phyloP scores from a whole-genome alignment of 306 rosid species.

The Pterocarpus macrocarpus region DNA sequence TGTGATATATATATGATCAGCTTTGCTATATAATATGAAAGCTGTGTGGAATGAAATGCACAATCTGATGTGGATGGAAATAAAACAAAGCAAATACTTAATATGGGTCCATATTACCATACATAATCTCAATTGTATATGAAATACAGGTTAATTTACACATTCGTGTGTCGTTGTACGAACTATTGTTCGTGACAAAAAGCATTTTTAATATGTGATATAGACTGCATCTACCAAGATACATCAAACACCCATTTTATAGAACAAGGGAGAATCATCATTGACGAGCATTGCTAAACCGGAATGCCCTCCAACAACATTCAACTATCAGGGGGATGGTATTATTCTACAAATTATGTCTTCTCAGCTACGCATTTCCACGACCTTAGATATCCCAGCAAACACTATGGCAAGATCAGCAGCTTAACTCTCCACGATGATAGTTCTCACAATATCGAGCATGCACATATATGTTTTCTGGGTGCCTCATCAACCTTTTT shows the following conservation, averaged over 20 bases:
- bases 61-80: too few species aligned
- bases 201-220: too few species aligned
- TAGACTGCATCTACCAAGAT: constrained; percentile 56
- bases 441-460: constrained; percentile 73
- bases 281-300: constrained; percentile 59
- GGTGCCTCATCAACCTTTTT: constrained; percentile 78
- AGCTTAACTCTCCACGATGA: constrained; percentile 46
- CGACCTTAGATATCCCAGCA: constrained; percentile 44
- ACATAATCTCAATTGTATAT: too few species aligned
- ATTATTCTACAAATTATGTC: constrained; percentile 66
- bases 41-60: too few species aligned
- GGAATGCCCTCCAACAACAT: constrained; percentile 52
- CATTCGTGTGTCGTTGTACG: too few species aligned
- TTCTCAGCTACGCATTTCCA: constrained; percentile 53
- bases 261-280: constrained; percentile 54
- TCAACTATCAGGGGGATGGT: constrained; percentile 54
- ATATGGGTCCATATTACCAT: too few species aligned
- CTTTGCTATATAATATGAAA: too few species aligned
- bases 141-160: too few species aligned
- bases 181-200: too few species aligned
- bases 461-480: constrained; percentile 75
- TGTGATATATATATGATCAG: too few species aligned
- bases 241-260: constrained; percentile 61
- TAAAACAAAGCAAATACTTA: too few species aligned
- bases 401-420: constrained; percentile 53